phyloP scores from a whole-genome alignment of 352 stramenopile genomes.

The Phytophthora capsici region DNA sequence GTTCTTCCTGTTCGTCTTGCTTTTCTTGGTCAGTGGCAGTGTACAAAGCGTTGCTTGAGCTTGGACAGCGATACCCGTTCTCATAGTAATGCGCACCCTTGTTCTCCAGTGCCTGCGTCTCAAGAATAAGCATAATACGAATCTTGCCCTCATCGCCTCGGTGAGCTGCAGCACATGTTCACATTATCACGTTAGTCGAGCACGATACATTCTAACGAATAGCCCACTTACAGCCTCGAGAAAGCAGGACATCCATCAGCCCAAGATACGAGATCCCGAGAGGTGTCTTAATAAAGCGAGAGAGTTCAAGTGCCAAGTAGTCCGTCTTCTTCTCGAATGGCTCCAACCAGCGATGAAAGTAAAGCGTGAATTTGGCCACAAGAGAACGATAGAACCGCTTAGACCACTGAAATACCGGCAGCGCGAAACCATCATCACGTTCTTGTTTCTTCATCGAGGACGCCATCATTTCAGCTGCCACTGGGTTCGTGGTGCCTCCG shows the following conservation, averaged over 20 bases:
- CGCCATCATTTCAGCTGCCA: conserved; percentile 84
- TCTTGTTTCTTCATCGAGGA: conserved; percentile 77
- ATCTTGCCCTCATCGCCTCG: conserved; percentile 54
- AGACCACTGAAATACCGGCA: conserved; percentile 85
- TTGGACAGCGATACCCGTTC: conserved; percentile 79
- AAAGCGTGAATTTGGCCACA: conserved; percentile 85
- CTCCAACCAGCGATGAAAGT: conserved; percentile 82
- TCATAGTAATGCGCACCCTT: conserved; percentile 81
- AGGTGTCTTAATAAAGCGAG: conserved; percentile 74
- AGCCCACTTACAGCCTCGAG: conserved; percentile 58
- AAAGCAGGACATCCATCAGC: conserved; percentile 80
- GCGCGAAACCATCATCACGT: conserved; percentile 76
- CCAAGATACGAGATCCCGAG: conserved; percentile 85
- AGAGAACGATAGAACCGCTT: conserved; percentile 85
- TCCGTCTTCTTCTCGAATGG: conserved; percentile 71
- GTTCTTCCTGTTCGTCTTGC: conserved; percentile 34
- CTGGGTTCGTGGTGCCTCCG: conserved; percentile 52
- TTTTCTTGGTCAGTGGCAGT: conserved; percentile 43
- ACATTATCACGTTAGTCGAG: conserved; percentile 13
- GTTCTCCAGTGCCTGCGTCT: conserved; percentile 77
- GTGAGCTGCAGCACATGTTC: conserved; percentile 40
- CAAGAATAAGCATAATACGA: conserved; percentile 76
- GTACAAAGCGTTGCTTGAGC: conserved; percentile 52
- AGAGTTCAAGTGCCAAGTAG: conserved; percentile 70
- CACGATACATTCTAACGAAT: background rate